A percentile compares a stretch with the other conserved stretches of the same genome.
Evolutionary conservation across 225 moss, liverwort and hornwort species (phyloP).

Genomic region (Sphagnum tenellum): DNA sequence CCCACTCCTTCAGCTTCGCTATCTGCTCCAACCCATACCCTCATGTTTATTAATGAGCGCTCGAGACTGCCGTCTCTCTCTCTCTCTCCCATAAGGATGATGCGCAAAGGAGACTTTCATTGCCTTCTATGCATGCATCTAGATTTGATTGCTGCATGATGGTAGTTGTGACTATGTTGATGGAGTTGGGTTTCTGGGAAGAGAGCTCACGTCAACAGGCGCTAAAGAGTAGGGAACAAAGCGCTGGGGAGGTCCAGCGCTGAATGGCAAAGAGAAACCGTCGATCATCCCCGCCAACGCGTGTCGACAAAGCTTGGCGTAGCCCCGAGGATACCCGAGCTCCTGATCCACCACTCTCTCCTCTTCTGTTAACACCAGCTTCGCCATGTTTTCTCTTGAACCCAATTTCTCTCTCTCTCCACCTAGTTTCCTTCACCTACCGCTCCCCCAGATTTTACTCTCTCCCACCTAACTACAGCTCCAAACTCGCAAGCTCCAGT

Average conservation of each 20-base stretch:
- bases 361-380: constrained; percentile 32
- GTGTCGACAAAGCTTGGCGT: constrained; percentile 38
- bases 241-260: constrained; percentile 39
- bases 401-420: too few species aligned
- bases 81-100: not conserved
- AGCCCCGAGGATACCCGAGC: constrained; percentile 43
- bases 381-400: too few species aligned
- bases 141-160: too few species aligned
- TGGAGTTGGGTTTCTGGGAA: not conserved
- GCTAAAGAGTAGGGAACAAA: constrained; percentile 48
- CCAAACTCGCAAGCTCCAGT: too few species aligned
- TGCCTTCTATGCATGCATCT: too few species aligned
- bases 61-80: too few species aligned
- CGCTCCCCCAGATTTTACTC: too few species aligned
- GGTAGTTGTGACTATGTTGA: too few species aligned
- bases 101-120: too few species aligned
- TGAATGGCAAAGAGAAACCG: constrained; percentile 36
- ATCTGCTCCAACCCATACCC: constrained; percentile 17
- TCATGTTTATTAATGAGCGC: too few species aligned
- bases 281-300: constrained; percentile 33
- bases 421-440: too few species aligned
- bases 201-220: constrained; percentile 31
- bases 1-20: constrained; percentile 52
- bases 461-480: too few species aligned
- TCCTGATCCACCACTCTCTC: constrained; percentile 38